Percentiles rank a stretch among this genome's conserved stretches.
phyloP scores from a whole-genome alignment of 805 yeast species.

The Hanseniaspora hatyaiensis region DNA sequence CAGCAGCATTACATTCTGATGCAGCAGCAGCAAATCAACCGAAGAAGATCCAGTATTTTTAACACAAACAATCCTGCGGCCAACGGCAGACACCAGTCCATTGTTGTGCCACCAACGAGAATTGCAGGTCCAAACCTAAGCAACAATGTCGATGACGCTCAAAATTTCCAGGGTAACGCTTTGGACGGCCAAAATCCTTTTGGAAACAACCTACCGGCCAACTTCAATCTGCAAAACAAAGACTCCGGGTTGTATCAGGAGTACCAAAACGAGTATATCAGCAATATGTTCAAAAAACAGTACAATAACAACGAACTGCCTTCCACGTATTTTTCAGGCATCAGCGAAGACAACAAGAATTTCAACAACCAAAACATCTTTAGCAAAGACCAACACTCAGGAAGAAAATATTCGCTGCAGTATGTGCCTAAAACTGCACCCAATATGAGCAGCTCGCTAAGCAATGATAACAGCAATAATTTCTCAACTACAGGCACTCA shows the following conservation, averaged over 20 bases:
- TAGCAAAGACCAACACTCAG: background rate
- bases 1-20: slow-evolving; percentile 14
- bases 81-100: slow-evolving; percentile 2
- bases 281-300: background rate
- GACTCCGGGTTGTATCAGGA: background rate
- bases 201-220: too few species aligned
- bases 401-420: slow-evolving; percentile 6
- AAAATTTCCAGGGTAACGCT: background rate
- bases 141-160: slow-evolving; percentile 20
- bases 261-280: background rate
- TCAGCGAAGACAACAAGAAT: slow-evolving; percentile 14
- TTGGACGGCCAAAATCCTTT: background rate
- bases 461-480: slow-evolving; percentile 1
- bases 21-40: slow-evolving; percentile 14
- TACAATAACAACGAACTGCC: too few species aligned
- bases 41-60: slow-evolving; percentile 5
- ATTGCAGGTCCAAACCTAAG: slow-evolving; percentile 34
- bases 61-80: background rate
- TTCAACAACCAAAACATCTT: slow-evolving; percentile 17
- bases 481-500: too few species aligned
- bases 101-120: slow-evolving; percentile 34
- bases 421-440: slow-evolving; percentile 13
- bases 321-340: too few species aligned
- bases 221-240: background rate
- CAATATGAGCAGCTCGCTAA: background rate